phyloP scores from a whole-genome alignment of 2,329 filamentous ascomycete genomes.

The Paradendryphiella salina region DNA sequence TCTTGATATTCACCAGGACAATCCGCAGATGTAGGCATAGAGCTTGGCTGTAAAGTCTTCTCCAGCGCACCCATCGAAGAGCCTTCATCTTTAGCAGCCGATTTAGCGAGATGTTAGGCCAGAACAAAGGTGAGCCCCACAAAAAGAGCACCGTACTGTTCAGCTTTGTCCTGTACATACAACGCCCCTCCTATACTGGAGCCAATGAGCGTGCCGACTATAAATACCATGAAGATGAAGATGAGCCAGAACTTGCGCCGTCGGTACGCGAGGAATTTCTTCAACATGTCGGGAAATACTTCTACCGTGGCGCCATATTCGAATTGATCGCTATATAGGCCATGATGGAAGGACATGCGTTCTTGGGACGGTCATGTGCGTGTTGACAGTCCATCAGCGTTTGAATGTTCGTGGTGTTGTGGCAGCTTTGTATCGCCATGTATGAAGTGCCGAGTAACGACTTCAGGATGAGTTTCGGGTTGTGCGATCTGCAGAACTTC shows the following conservation, averaged over 20 bases:
- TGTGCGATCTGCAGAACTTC: constrained; percentile 11
- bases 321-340: neutral
- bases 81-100: neutral
- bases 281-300: constrained; percentile 4
- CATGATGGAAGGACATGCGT: neutral
- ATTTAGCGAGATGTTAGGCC: neutral
- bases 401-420: neutral
- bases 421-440: constrained; percentile 8
- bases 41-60: neutral
- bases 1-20: neutral
- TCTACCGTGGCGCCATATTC: neutral
- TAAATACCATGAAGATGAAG: neutral
- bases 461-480: constrained; percentile 6
- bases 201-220: neutral
- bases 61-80: neutral
- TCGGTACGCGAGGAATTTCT: constrained; percentile 5
- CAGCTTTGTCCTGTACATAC: constrained; percentile 5
- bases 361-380: constrained; percentile 1
- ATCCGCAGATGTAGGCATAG: neutral
- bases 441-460: constrained; percentile 1
- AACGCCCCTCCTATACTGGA: constrained; percentile 5
- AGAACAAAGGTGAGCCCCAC: neutral
- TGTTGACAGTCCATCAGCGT: neutral
- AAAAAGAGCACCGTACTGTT: constrained; percentile 1
- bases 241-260: constrained; percentile 3